Conservation (phyloP, 2,329 filamentous ascomycete genomes). For the Neocucurbitaria cava region DNA sequence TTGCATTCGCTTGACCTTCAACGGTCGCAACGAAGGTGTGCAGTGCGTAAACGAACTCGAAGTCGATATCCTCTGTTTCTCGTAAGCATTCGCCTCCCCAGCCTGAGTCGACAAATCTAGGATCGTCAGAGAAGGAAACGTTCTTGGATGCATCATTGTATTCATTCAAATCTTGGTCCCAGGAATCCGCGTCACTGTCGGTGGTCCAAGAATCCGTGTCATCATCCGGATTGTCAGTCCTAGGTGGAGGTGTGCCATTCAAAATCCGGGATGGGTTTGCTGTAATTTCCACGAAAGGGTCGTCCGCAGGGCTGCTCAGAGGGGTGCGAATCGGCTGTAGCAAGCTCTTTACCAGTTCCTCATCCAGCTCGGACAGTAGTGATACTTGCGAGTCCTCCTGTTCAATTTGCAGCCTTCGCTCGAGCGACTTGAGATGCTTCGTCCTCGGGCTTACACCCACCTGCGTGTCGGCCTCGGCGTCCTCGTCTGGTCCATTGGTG, state of each 20-base stretch:
- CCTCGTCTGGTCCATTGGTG: slow-evolving; percentile 11
- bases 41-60: slow-evolving; percentile 98
- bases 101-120: slow-evolving; percentile 72
- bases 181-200: slow-evolving; percentile 49
- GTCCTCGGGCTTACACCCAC: slow-evolving; percentile 29
- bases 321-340: slow-evolving; percentile 54
- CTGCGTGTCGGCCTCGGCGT: slow-evolving; percentile 3
- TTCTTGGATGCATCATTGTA: slow-evolving; percentile 66
- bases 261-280: slow-evolving; percentile 5
- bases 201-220: slow-evolving; percentile 43
- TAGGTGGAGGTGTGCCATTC: slow-evolving; percentile 18
- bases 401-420: slow-evolving; percentile 28
- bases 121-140: slow-evolving; percentile 63
- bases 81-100: slow-evolving; percentile 88
- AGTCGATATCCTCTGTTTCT: slow-evolving; percentile 97
- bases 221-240: slow-evolving; percentile 9
- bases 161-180: slow-evolving; percentile 42
- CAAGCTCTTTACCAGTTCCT: slow-evolving; percentile 47
- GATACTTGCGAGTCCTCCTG: slow-evolving; percentile 42
- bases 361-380: slow-evolving; percentile 40
- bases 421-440: slow-evolving; percentile 21
- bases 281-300: slow-evolving; percentile 17
- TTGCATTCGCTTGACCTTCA: slow-evolving; percentile 97
- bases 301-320: slow-evolving; percentile 23
- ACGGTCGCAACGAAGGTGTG: slow-evolving; percentile 98